Evolutionary conservation across 2,329 filamentous ascomycete species (phyloP), one percentile per base, ranked within the genome.

Genomic region (Dothiorella sarmentorum): DNA sequence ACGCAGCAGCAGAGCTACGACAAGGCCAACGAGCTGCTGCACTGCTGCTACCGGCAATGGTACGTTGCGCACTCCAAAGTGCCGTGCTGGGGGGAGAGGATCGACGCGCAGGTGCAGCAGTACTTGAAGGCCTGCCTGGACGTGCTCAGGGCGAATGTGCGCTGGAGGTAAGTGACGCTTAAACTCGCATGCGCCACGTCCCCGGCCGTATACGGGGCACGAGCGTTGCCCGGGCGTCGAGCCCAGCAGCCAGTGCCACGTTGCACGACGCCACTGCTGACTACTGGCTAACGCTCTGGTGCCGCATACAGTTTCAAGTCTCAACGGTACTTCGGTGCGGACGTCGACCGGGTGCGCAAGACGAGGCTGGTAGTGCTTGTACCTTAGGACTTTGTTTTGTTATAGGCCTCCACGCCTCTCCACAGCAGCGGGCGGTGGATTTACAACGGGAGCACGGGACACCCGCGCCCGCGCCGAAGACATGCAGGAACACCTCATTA

Each of bases 1-100:
- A 44, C 57, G 49, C 57, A 59, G 49, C 57, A 59, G 38, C 40
- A 53, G 29, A 59, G 57, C 40, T 59, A 59, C 35, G 47, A 59
- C 47, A 59, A 38, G 49, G 57, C 49, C 20, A 33, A 59, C 35
- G 57, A 53, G 38, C 57, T 53, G 38, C 57, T 59, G 38, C 57
- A 59, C 31, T 29, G 47, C 24, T 59, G 57, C 40, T 59, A 59
- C 57, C 57, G 57, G 22, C 57, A 40, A n/a, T 59, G 57, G 57
- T 59, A 59, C 31, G n/a, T 59, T 29, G 47, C 57, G 57, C 57
- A 59, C 20, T 35, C 57, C 7, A 24, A 44, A 22, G 35, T 59
- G 31, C 57, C 57, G 57, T 38, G 40, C 22, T 59, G 57, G 57
- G 57, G 57, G 20, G 57, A 59, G 38, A 26, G 33, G 57, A 40